Percentiles rank a stretch among this genome's conserved stretches.
phyloP scores from a whole-genome alignment of 202 grass and related monocot species.

The Brachypodium distachyon region DNA sequence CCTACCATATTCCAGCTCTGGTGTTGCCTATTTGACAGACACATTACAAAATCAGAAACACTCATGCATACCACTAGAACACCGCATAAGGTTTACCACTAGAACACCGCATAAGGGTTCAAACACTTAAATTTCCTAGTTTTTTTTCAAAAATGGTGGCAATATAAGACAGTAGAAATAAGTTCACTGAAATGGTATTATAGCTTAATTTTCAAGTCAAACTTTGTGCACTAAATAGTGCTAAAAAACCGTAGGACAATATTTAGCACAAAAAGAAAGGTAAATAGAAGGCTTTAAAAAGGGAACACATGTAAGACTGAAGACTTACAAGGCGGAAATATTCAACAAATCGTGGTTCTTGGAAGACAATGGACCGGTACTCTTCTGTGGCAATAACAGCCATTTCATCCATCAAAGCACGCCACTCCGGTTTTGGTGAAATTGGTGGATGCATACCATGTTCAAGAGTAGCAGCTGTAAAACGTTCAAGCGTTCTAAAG shows the following conservation, averaged over 20 bases:
- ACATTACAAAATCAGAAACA: not conserved
- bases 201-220: not conserved
- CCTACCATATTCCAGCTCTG: slow-evolving; percentile 86
- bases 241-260: not conserved
- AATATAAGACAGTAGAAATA: not conserved
- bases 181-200: not conserved
- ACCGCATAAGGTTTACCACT: not conserved
- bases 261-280: not conserved
- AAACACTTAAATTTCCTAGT: not conserved
- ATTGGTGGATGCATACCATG: slow-evolving; percentile 96
- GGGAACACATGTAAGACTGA: not conserved
- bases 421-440: slow-evolving; percentile 85
- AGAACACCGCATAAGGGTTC: not conserved
- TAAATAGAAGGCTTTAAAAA: not conserved
- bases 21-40: slow-evolving; percentile 51
- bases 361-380: slow-evolving; percentile 85
- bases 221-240: not conserved
- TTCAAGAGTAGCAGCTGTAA: slow-evolving; percentile 93
- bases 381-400: slow-evolving; percentile 73
- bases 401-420: slow-evolving; percentile 91
- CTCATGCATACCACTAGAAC: not conserved
- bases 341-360: slow-evolving; percentile 88
- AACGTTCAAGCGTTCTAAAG: slow-evolving; percentile 90
- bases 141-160: not conserved
- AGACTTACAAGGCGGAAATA: slow-evolving; percentile 87